Conservation (phyloP, 345 rosid species). For the Eucalyptus brandiana region DNA sequence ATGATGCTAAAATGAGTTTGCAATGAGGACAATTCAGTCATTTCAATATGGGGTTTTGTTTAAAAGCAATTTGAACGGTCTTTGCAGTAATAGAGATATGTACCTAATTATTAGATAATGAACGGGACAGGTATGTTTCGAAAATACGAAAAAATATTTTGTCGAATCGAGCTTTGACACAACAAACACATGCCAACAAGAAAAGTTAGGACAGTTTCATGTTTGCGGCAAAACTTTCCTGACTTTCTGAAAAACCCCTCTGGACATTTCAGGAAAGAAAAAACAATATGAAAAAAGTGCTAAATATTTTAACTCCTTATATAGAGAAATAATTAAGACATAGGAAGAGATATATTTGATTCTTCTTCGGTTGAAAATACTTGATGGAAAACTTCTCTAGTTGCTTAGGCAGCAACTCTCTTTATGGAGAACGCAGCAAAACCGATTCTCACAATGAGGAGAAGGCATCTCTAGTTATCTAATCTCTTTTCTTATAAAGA, state of each 20-base stretch:
- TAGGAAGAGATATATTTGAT: background rate
- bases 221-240: background rate
- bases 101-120: background rate
- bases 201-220: background rate
- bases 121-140: background rate
- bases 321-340: background rate
- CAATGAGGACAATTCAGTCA: too few species aligned
- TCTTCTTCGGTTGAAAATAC: background rate
- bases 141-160: background rate
- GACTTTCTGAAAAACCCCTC: background rate
- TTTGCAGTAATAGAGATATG: background rate
- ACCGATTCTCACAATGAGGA: too few species aligned
- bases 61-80: background rate
- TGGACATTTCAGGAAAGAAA: background rate
- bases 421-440: too few species aligned
- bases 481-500: too few species aligned
- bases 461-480: too few species aligned
- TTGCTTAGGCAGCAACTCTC: background rate
- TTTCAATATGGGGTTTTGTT: too few species aligned
- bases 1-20: too few species aligned
- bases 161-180: background rate
- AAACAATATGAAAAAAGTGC: background rate
- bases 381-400: background rate
- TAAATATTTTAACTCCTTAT: background rate
- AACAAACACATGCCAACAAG: background rate